phyloP scores from a whole-genome alignment of 352 stramenopile species.

The Globisporangium nunn region DNA sequence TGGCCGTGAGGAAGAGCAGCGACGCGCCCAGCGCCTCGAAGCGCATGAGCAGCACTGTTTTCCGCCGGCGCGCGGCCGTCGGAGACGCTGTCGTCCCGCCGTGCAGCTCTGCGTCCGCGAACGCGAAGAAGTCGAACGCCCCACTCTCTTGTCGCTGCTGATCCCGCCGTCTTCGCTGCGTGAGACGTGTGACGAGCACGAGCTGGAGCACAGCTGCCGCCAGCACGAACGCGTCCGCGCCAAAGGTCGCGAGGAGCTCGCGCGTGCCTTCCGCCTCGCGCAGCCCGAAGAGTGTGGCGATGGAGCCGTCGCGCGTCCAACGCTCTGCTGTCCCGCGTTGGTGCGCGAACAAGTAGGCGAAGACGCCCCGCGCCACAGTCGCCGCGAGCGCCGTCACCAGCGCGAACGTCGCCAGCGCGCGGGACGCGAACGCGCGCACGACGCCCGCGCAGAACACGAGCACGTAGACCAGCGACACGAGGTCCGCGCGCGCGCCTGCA shows the following conservation, averaged over 20 bases:
- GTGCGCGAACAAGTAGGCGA: slow-evolving; percentile 17
- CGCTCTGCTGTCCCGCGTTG: slow-evolving; percentile 6
- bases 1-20: slow-evolving; percentile 53
- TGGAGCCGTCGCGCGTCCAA: slow-evolving; percentile 11
- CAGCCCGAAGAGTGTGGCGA: slow-evolving; percentile 42
- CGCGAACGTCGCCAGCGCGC: slow-evolving; percentile 29
- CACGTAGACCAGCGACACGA: slow-evolving; percentile 65
- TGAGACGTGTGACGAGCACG: slow-evolving; percentile 41
- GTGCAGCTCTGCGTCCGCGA: slow-evolving; percentile 34
- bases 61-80: slow-evolving; percentile 14
- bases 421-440: slow-evolving; percentile 59
- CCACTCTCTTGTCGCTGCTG: slow-evolving; percentile 13
- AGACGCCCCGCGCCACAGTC: slow-evolving; percentile 35
- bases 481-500: slow-evolving; percentile 38
- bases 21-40: slow-evolving; percentile 41
- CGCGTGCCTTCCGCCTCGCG: slow-evolving; percentile 21
- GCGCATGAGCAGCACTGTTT: slow-evolving; percentile 17
- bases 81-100: slow-evolving; percentile 7
- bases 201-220: slow-evolving; percentile 48
- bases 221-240: slow-evolving; percentile 55
- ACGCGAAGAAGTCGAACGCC: slow-evolving; percentile 52
- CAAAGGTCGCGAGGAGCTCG: slow-evolving; percentile 40
- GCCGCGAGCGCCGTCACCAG: slow-evolving; percentile 37
- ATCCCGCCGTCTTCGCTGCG: no score
- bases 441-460: slow-evolving; percentile 58